These are phyloP conservation scores for Thraustochytrium aureum DNA, from an alignment of 352 stramenopile genomes.

Conservation along the genomic window DNA sequence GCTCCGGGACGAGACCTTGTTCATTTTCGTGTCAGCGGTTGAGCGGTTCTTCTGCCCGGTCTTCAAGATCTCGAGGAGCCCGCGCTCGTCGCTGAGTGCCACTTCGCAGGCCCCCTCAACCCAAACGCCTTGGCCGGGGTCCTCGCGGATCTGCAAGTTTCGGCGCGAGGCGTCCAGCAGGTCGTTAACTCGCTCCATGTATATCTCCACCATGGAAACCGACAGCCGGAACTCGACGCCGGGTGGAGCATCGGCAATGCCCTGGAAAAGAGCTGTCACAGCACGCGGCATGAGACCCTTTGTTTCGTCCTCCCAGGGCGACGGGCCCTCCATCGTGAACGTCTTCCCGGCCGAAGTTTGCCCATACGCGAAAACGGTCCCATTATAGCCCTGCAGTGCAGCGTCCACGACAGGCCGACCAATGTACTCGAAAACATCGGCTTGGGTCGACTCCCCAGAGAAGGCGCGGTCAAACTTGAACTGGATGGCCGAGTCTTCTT, in stretches of 20 bases:
- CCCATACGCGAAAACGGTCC: constrained; percentile 49
- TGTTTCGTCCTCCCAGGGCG: constrained; percentile 53
- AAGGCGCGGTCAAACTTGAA: constrained; percentile 98
- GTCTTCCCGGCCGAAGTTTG: constrained; percentile 53
- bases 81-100: neutral
- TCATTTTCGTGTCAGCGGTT: constrained; percentile 56
- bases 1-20: constrained; percentile 55
- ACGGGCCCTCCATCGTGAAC: constrained; percentile 54
- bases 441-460: constrained; percentile 78
- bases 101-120: constrained; percentile 64
- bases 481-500: constrained; percentile 49
- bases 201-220: constrained; percentile 76
- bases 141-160: constrained; percentile 72
- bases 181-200: constrained; percentile 79
- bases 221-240: constrained; percentile 38
- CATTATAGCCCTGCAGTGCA: constrained; percentile 90
- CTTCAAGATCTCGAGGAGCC: constrained; percentile 19
- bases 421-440: constrained; percentile 95
- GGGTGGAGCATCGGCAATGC: neutral
- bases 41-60: constrained; percentile 38
- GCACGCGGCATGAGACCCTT: constrained; percentile 18
- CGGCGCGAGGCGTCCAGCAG: constrained; percentile 60
- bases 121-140: constrained; percentile 67
- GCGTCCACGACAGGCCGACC: constrained; percentile 85
- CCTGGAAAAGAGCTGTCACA: neutral